Conservation (phyloP, 768 basidiomycete genomes). For the Boletus subcaerulescens region DNA sequence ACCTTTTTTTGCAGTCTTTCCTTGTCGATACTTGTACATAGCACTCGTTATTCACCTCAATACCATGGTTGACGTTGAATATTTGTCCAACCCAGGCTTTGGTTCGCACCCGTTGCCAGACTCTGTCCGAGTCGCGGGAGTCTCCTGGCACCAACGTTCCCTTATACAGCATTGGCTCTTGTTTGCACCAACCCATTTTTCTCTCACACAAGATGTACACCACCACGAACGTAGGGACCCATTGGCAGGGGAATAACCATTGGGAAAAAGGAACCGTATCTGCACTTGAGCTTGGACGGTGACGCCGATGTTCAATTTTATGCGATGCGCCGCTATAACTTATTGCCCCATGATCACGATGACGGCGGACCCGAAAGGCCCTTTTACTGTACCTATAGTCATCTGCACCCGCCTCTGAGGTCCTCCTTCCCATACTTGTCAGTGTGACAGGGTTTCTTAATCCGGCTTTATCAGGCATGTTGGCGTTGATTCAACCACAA, state of each 20-base stretch:
- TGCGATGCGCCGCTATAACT: no score
- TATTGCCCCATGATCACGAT: neutral
- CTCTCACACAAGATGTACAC: constrained; percentile 6
- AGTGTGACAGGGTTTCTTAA: neutral
- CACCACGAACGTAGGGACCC: neutral
- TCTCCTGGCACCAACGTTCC: no score
- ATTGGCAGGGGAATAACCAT: neutral
- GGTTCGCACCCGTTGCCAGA: no score
- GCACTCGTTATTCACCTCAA: neutral
- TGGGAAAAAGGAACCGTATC: no score
- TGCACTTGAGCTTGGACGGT: neutral
- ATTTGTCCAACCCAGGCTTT: no score
- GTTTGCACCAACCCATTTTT: neutral
- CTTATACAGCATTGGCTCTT: neutral
- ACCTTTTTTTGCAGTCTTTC: neutral
- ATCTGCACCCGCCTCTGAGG: no score
- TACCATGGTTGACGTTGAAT: no score
- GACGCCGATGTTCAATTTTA: no score
- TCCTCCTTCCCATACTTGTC: constrained; percentile 6
- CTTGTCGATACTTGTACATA: neutral
- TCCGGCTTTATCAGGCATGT: neutral
- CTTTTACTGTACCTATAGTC: no score
- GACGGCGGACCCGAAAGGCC: constrained; percentile 2
- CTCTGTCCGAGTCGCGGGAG: no score
- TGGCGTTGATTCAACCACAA: neutral